These are phyloP conservation scores for Cercospora zeae-maydis DNA, from an alignment of 2,329 filamentous ascomycete species.

Conservation along the genomic window DNA sequence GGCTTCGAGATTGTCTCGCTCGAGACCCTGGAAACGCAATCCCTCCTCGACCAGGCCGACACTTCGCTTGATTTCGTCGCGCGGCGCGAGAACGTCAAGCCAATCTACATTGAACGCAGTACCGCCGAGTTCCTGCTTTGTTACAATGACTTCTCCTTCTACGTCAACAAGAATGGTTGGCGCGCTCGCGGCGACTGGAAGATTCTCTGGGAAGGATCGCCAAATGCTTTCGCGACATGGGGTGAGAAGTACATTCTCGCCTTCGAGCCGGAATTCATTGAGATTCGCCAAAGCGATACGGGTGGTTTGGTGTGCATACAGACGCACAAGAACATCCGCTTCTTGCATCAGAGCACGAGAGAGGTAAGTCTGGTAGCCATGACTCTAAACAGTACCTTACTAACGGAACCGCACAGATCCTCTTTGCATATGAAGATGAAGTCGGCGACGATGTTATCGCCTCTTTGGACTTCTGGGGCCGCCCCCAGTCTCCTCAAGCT, in stretches of 20 bases:
- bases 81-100: constrained; percentile 78
- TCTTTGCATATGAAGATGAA: constrained; percentile 97
- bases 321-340: constrained; percentile 92
- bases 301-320: constrained; percentile 89
- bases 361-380: constrained; percentile 63
- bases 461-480: constrained; percentile 90
- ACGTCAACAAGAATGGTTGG: constrained; percentile 98
- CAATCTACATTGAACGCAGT: constrained; percentile 94
- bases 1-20: constrained; percentile 97
- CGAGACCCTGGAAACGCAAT: constrained; percentile 97
- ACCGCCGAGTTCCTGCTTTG: constrained; percentile 97
- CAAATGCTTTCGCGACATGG: constrained; percentile 86
- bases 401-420: constrained; percentile 60
- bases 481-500: constrained; percentile 23
- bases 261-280: constrained; percentile 96
- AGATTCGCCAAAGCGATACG: constrained; percentile 91
- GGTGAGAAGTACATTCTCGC: constrained; percentile 90
- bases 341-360: constrained; percentile 89
- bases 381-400: background rate
- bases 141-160: constrained; percentile 98
- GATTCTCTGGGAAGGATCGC: constrained; percentile 94
- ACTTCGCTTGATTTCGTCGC: constrained; percentile 97
- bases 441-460: constrained; percentile 88
- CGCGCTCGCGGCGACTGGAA: constrained; percentile 92
- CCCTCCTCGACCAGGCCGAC: constrained; percentile 92